Percentiles rank a stretch among this genome's conserved stretches.
Evolutionary conservation across 805 yeast species (phyloP).

Genomic region (Starmera dryadoides): DNA sequence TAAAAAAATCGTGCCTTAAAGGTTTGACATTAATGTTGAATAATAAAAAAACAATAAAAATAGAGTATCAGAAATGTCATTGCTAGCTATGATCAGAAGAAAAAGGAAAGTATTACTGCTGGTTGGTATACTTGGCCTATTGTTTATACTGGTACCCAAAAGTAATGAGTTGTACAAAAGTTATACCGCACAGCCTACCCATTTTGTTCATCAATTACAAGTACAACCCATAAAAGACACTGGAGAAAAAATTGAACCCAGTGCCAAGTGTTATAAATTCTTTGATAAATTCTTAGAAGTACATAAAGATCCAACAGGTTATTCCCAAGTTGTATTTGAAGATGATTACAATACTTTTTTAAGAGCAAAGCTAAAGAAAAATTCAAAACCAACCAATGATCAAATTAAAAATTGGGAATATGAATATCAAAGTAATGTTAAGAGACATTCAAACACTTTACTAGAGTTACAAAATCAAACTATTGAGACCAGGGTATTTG

Average conservation of each 20-base stretch:
- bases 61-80: too few species aligned
- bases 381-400: neutral
- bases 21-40: too few species aligned
- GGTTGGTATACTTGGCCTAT: neutral
- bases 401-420: neutral
- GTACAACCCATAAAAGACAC: too few species aligned
- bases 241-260: too few species aligned
- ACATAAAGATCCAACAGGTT: neutral
- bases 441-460: neutral
- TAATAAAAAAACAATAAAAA: too few species aligned
- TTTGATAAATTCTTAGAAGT: neutral
- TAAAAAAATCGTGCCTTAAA: too few species aligned
- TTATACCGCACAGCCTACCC: too few species aligned
- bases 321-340: neutral
- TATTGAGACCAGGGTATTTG: slow-evolving; percentile 2
- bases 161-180: neutral
- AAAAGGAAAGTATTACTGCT: neutral
- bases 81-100: too few species aligned
- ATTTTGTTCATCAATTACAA: too few species aligned
- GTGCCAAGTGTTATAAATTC: neutral
- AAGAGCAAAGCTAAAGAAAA: neutral
- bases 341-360: neutral
- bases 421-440: neutral
- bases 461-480: slow-evolving; percentile 1
- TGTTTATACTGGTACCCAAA: neutral